Evolutionary conservation across 2,329 filamentous ascomycete genomes (phyloP), one percentile per base, ranked within the genome.

Genomic region (Exophiala oligosperma): DNA sequence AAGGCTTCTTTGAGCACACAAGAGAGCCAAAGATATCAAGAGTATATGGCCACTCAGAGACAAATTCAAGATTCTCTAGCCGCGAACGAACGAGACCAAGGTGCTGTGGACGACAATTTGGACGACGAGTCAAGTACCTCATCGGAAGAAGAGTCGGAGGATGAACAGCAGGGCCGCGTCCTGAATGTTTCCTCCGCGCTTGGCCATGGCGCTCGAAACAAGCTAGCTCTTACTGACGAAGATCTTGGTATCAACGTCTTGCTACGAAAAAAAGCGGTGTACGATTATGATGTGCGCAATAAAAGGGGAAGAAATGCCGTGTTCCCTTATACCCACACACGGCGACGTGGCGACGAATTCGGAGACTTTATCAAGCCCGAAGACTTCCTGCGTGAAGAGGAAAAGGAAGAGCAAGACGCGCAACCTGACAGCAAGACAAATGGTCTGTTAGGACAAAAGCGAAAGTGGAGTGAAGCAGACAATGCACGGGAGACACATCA

Each of bases 281-380:
- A 94, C 71, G 94, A 99, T 73, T 99, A 90, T 66, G 91, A 97
- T 69, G 89, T 97, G 1, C 84, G 91, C 41, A 90, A 89, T 37
- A 97, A 96, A 73, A 95, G 91, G 70, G 94, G 94, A 2, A 84
- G 92, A 54, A 94, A 99, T 70, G 87, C 92, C 62, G 89, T 96
- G 77, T 97, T 97, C 70, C 94, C 94, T 0, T 87, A 95, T 53
- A 84, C 92, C 1, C 84, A 92, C 24, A 86, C 91, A 52, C 82
- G 90, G 67, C 89, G 86, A 71, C 86, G 91, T 51, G 85, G 83
- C 29, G 94, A 97, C 70, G 93, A 97, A 64, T 99, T 94, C 74
- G 94, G 94, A 58, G 94, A 99, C 64, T 77, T 95, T 14, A 97
- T 99, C 66, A 86, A 92, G 54, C 90, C 93, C 0, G 94, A 97